Evolutionary conservation across 75 land plant species (phyloP).

Genomic region (Azolla pinnata): DNA sequence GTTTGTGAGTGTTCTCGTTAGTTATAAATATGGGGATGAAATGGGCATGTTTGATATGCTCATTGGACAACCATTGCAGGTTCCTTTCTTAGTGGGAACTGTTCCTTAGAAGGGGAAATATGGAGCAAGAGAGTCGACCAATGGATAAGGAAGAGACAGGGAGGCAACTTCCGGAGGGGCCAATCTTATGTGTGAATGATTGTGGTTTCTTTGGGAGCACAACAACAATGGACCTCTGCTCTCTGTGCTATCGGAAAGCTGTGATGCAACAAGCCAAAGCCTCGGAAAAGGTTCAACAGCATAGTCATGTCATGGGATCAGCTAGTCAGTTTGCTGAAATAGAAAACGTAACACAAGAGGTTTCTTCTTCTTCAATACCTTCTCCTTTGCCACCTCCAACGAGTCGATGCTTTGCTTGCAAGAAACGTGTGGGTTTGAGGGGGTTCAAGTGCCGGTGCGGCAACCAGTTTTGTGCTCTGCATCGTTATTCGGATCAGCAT

Average conservation of each 20-base stretch:
- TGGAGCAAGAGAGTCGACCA: slow-evolving; percentile 39
- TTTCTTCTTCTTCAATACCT: not conserved
- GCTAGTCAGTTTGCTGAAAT: not conserved
- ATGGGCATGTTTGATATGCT: no score
- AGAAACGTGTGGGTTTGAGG: slow-evolving; percentile 38
- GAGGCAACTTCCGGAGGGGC: slow-evolving; percentile 81
- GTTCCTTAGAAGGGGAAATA: no score
- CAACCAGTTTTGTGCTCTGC: slow-evolving; percentile 25
- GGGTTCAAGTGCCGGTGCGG: slow-evolving; percentile 43
- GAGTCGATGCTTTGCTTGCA: slow-evolving; percentile 35
- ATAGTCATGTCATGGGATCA: not conserved
- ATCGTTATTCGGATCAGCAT: slow-evolving; percentile 36
- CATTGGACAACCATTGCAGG: no score
- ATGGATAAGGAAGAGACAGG: slow-evolving; percentile 77
- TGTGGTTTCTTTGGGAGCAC: slow-evolving; percentile 97
- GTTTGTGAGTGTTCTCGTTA: no score
- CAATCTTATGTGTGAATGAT: slow-evolving; percentile 79
- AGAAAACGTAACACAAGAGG: not conserved
- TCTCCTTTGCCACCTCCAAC: slow-evolving; percentile 4
- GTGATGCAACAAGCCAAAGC: slow-evolving; percentile 57
- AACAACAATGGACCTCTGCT: slow-evolving; percentile 82
- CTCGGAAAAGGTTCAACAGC: not conserved
- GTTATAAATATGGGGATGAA: no score
- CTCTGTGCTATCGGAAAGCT: slow-evolving; percentile 70
- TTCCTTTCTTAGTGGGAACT: no score